These are phyloP conservation scores for Cladophialophora immunda DNA, from an alignment of 2,329 filamentous ascomycete genomes.

Conservation along the genomic window DNA sequence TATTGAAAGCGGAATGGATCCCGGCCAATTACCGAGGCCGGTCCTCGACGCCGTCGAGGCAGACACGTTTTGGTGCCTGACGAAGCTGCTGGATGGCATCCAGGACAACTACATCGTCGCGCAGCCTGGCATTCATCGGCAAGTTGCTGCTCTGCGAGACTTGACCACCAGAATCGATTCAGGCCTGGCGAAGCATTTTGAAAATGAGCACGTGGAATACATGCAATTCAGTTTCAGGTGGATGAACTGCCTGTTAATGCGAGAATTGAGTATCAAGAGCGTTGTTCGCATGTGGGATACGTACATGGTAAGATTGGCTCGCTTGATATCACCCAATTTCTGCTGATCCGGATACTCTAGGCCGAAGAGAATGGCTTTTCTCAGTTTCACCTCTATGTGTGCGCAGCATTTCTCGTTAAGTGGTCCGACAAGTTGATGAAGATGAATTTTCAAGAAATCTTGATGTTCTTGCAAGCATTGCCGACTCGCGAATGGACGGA, in stretches of 20 bases:
- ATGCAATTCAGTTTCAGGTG: conserved; percentile 99
- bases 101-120: conserved; percentile 99
- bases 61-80: conserved; percentile 97
- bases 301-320: conserved; percentile 77
- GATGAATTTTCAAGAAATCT: conserved; percentile 92
- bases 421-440: conserved; percentile 95
- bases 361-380: conserved; percentile 98
- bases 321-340: not conserved
- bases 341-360: conserved; percentile 57
- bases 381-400: conserved; percentile 97
- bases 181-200: conserved; percentile 83
- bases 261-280: conserved; percentile 94
- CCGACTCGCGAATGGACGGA: conserved; percentile 96
- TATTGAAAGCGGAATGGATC: conserved; percentile 95
- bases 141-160: conserved; percentile 87
- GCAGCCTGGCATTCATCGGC: conserved; percentile 93
- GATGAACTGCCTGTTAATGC: conserved; percentile 99
- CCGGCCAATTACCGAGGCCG: conserved; percentile 86
- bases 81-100: conserved; percentile 96
- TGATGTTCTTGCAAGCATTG: conserved; percentile 98
- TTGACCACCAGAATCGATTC: conserved; percentile 90
- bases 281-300: conserved; percentile 99
- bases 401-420: conserved; percentile 96
- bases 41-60: conserved; percentile 97
- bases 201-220: conserved; percentile 92